Base-by-base conservation (phyloP, 2,329 filamentous ascomycete species). In the Aspergillus sp. region DNA sequence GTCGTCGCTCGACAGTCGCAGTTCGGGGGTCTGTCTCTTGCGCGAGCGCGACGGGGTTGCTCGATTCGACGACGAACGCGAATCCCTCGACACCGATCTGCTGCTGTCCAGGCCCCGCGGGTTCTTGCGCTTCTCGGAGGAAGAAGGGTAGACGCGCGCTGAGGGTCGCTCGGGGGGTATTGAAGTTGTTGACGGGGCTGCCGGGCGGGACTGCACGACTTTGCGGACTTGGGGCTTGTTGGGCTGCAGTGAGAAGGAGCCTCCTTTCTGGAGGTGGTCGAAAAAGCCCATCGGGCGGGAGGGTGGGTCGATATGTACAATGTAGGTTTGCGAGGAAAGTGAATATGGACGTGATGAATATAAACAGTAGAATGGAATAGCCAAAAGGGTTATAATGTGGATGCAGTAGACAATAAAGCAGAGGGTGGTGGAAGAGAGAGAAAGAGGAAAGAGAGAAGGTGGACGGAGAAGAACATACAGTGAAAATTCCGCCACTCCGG, bases 181-280 rank as follows among this genome's bases (percentile, higher is more conserved):
- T 15, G 55, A 45, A 5, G 49, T 35, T 2, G 57, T 48, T 10
- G 56, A 45, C 20, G 49, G 45, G 16, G 49, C 38, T 13, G 49
- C 44, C 15, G 57, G 49, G 30, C 55, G 54, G 34, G 52, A 43
- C 37, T 64, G 57, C 16, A 58, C 57, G 27, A 64, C 55, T 45
- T 62, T 62, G 37, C 61, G 60, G 12, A 64, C 57, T 37, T 64
- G 58, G 15, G 57, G 45, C 25, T 58, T 63, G 34, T 64, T 57
- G 25, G 60, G 47, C 35, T 62, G 60, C 31, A 64, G 49, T 24
- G 58, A 58, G 33, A 61, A 61, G 20, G 48, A 51, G 40, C 58
- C 60, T 52, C 58, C 59, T 49, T 63, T 63, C 36, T 64, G 60
- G 38, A 64, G 53, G 40, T 64, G 58, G 40, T 64, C 61, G 45